phyloP scores from a whole-genome alignment of 148 eudicot species.

The Chenopodium formosanum region DNA sequence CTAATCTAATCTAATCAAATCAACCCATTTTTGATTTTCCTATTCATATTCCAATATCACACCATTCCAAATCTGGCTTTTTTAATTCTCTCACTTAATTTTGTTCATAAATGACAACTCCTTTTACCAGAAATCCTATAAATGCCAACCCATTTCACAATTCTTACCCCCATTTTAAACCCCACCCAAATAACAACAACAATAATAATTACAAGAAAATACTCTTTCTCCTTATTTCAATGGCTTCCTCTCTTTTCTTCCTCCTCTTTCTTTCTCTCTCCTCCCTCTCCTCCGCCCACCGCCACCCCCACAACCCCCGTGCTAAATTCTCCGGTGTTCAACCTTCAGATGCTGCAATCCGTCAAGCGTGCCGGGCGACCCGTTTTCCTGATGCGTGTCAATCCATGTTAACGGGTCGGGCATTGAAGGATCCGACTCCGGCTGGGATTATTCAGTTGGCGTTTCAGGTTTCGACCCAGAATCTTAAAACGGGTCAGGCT shows the following conservation, averaged over 20 bases:
- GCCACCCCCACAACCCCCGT: conserved; percentile 29
- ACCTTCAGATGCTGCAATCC: conserved; percentile 25
- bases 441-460: conserved; percentile 46
- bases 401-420: conserved; percentile 31
- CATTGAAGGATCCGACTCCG: conserved; percentile 29
- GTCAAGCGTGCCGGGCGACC: conserved; percentile 58
- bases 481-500: conserved; percentile 41
- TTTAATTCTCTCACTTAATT: background rate
- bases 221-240: conserved; percentile 25
- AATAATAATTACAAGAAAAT: conserved; percentile 1
- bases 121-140: conserved; percentile 5
- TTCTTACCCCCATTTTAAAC: conserved; percentile 2
- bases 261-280: conserved; percentile 27
- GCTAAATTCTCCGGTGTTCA: background rate
- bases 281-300: conserved; percentile 29
- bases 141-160: background rate
- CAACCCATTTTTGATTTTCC: background rate
- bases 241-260: conserved; percentile 32
- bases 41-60: background rate
- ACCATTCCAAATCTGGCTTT: background rate
- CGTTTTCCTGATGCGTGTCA: conserved; percentile 50
- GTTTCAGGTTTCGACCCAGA: conserved; percentile 28
- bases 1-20: background rate
- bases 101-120: background rate
- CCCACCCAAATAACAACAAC: background rate